Percentiles rank a stretch among this genome's conserved stretches.
Conservation (phyloP, 441 rosid species). For the Erodium texanum region DNA sequence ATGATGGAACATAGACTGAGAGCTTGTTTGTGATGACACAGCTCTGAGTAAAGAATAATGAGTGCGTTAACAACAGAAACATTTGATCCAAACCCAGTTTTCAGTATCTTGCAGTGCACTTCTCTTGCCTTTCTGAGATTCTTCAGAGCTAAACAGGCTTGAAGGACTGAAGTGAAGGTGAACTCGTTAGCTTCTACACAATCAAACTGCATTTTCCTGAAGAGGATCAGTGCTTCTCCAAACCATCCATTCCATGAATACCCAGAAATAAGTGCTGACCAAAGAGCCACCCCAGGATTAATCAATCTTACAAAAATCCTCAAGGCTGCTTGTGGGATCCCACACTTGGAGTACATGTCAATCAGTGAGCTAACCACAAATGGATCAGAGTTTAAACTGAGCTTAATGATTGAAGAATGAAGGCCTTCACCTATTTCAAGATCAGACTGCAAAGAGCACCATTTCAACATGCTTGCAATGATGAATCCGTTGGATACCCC, state of each 20-base stretch:
- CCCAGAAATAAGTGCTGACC: conserved; percentile 27
- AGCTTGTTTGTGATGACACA: conserved; percentile 22
- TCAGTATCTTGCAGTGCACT: conserved; percentile 28
- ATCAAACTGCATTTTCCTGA: conserved; percentile 25
- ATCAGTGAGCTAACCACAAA: conserved; percentile 21
- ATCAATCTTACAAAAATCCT: conserved; percentile 18
- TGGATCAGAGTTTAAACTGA: conserved; percentile 20
- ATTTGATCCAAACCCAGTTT: conserved; percentile 22
- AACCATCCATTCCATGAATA: conserved; percentile 21
- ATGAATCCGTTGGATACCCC: conserved; percentile 14
- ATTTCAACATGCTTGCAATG: conserved; percentile 26
- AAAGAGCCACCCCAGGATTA: conserved; percentile 14
- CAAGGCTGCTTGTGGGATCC: conserved; percentile 20
- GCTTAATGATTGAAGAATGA: conserved; percentile 21
- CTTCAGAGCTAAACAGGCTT: conserved; percentile 21
- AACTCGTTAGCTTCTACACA: conserved; percentile 23
- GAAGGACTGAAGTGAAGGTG: conserved; percentile 25
- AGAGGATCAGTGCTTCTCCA: conserved; percentile 19
- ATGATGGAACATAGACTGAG: conserved; percentile 19
- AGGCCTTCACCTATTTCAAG: conserved; percentile 19
- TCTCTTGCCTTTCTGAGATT: conserved; percentile 26
- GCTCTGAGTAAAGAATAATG: conserved; percentile 20
- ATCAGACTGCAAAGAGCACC: conserved; percentile 25
- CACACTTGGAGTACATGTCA: conserved; percentile 28
- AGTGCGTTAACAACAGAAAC: conserved; percentile 22